Evolutionary conservation across 371 early-diverging fungal genomes (phyloP), one percentile per base, ranked within the genome.

Genomic region (Mucor indicus): DNA sequence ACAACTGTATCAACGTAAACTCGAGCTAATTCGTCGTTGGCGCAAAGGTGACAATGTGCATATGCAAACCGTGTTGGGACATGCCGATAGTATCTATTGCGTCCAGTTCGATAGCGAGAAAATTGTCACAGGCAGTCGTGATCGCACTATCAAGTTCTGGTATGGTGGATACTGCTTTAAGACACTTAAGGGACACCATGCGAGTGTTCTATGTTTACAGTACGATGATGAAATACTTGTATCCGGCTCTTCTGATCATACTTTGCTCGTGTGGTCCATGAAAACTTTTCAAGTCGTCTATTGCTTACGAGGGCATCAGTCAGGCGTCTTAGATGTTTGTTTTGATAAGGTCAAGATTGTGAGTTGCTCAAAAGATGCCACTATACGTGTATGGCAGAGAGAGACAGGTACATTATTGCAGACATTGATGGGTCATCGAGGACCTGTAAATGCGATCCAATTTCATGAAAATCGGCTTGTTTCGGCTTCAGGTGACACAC

Each of bases 41-140:
- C 45, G 50, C 4, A 15, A 21, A 15, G 37, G 44, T 4, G 9
- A 19, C 10, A 8, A 15, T 2, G 49, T 50, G 20, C 25, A 40
- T 32, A 41, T 48, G 20, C 36, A 45, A 13, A 57, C 45, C 12
- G 65, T 86, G 6, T 36, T 55, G 3, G 93, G 96, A 2, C 98
- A 98, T 60, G 50, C 57, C 6, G 98, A 96, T 54, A 84, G 90
- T 44, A 90, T 98, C 12, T 92, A 98, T 55, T 95, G 95, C 53
- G 76, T 96, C 20, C 96, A 93, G 63, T 89, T 87, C 52, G 90
- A 91, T 55, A 59, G 66, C 16, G 54, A 83, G 24, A 80, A 78
- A 40, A 80, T 96, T 21, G 83, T 94, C 4, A 89, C 91, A 0
- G 96, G 97, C 4, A 93, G 94, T 4, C 81, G 94, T 42, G 99